Evolutionary conservation across 2,329 filamentous ascomycete genomes (phyloP).

Genomic region (Aureobasidium sp.): DNA sequence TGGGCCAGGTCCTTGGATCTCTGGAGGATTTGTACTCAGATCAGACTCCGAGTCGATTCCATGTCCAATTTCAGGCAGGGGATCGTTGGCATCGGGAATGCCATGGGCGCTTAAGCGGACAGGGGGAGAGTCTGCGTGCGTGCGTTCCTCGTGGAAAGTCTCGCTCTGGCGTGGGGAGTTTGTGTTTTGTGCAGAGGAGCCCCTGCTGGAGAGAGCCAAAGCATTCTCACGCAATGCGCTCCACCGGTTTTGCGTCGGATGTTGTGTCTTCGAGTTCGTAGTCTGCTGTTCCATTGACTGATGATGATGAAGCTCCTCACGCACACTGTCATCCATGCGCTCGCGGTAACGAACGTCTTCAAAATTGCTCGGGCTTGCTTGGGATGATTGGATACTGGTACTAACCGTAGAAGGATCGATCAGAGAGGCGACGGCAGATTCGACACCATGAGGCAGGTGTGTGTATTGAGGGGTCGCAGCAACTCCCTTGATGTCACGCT

Average conservation of each 20-base stretch:
- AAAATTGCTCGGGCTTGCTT: background rate
- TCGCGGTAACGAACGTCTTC: slow-evolving; percentile 20
- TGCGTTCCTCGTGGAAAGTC: background rate
- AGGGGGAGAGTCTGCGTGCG: slow-evolving; percentile 28
- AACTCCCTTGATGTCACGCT: slow-evolving; percentile 63
- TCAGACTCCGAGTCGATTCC: slow-evolving; percentile 53
- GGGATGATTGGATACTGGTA: slow-evolving; percentile 19
- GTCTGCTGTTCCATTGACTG: background rate
- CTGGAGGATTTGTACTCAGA: slow-evolving; percentile 65
- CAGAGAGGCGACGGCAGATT: slow-evolving; percentile 86
- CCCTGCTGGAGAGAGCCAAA: background rate
- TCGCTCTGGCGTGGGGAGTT: background rate
- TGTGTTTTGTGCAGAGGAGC: background rate
- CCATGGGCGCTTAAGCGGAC: slow-evolving; percentile 62
- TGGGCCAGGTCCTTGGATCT: slow-evolving; percentile 19
- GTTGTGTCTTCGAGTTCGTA: slow-evolving; percentile 17
- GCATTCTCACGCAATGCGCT: slow-evolving; percentile 36
- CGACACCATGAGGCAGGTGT: slow-evolving; percentile 64
- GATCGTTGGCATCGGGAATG: slow-evolving; percentile 60
- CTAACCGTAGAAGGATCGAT: slow-evolving; percentile 75
- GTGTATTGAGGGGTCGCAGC: slow-evolving; percentile 71
- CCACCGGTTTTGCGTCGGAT: slow-evolving; percentile 27
- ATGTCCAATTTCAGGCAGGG: slow-evolving; percentile 72
- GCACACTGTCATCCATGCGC: slow-evolving; percentile 23
- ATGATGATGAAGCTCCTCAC: slow-evolving; percentile 20